A percentile compares a stretch with the other conserved stretches of the same genome.
phyloP scores from a whole-genome alignment of 2,329 filamentous ascomycete genomes.

The Alternaria alternata region DNA sequence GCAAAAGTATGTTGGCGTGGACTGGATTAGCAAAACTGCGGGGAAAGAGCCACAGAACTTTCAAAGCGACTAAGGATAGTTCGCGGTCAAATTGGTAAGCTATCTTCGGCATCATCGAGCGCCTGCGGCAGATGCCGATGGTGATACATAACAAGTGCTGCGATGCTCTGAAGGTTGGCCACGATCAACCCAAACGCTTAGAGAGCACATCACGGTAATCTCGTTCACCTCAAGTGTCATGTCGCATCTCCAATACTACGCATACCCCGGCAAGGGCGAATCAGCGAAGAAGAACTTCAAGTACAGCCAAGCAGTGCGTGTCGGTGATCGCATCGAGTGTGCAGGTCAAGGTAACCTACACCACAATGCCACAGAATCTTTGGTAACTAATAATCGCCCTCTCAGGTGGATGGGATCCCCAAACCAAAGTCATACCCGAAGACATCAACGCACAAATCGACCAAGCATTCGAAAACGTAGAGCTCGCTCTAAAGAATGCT shows the following conservation, averaged over 20 bases:
- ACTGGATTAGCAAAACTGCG: background rate
- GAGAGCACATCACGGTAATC: background rate
- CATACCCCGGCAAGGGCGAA: conserved; percentile 52
- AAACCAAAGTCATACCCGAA: conserved; percentile 22
- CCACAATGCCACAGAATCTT: no score
- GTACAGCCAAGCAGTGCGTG: conserved; percentile 49
- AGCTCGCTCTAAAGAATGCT: conserved; percentile 59
- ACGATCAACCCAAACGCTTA: no score
- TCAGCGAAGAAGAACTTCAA: conserved; percentile 41
- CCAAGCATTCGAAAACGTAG: conserved; percentile 65
- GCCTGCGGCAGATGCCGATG: background rate
- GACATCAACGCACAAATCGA: conserved; percentile 45
- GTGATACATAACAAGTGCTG: background rate
- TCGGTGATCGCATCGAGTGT: conserved; percentile 47
- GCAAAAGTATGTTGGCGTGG: background rate
- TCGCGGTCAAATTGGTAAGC: background rate
- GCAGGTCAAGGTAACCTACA: conserved; percentile 45
- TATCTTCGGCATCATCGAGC: no score
- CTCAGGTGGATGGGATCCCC: conserved; percentile 48
- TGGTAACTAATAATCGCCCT: background rate
- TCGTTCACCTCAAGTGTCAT: background rate
- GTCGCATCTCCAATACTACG: conserved; percentile 45
- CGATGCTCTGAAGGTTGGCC: background rate
- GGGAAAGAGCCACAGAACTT: background rate
- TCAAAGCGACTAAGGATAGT: background rate